Percentiles rank a stretch among this genome's conserved stretches.
Evolutionary conservation across 176 grass and related monocot species (phyloP).

Genomic region (Oryza glaberrima): DNA sequence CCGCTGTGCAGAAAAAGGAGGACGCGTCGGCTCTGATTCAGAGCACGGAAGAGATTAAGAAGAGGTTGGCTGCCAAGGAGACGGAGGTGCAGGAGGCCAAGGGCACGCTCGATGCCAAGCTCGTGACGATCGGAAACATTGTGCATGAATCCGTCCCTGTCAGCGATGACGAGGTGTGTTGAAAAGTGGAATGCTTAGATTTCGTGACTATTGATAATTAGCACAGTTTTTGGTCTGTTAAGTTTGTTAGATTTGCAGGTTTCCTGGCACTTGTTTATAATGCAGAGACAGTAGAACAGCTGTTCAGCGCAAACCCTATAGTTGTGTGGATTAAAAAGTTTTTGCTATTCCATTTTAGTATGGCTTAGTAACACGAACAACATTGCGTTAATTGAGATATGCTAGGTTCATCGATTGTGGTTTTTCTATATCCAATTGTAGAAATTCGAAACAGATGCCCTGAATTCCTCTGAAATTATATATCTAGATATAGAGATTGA

Average conservation of each 20-base stretch:
- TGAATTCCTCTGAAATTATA: neutral
- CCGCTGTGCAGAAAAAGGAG: conserved; percentile 48
- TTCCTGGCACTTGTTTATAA: neutral
- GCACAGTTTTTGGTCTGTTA: neutral
- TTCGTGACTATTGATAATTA: neutral
- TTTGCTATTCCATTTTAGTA: neutral
- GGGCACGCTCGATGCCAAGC: conserved; percentile 59
- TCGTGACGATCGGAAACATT: conserved; percentile 76
- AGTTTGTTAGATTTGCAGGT: neutral
- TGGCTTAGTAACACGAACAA: neutral
- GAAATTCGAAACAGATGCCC: neutral
- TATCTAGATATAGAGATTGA: conserved; percentile 14
- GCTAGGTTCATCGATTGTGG: neutral
- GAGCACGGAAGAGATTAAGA: conserved; percentile 83
- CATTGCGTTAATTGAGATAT: neutral
- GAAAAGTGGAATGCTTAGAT: neutral
- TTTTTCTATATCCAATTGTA: neutral
- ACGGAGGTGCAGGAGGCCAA: conserved; percentile 87
- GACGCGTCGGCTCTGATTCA: conserved; percentile 73
- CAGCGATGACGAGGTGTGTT: conserved; percentile 63
- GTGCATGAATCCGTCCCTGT: conserved; percentile 79
- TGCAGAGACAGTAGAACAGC: neutral
- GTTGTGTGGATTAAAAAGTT: neutral
- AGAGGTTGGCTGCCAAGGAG: conserved; percentile 68
- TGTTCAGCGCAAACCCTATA: neutral